Evolutionary conservation across 331 rosid species (phyloP).

Genomic region (Rosa hybrid): DNA sequence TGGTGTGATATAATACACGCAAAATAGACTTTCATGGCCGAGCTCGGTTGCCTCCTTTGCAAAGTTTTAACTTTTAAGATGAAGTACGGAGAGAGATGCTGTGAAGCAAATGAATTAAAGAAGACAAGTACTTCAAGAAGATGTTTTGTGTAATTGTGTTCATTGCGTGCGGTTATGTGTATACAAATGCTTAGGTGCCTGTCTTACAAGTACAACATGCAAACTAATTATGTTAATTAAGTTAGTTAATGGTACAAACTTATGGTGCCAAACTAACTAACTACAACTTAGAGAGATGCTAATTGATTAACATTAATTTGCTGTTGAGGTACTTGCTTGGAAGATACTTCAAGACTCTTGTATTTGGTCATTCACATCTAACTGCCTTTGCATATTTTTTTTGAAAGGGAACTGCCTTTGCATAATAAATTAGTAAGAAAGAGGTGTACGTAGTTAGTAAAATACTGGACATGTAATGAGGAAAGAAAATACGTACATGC

Average conservation of each 20-base stretch:
- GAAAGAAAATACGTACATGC: background rate
- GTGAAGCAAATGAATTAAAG: background rate
- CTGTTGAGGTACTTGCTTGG: background rate
- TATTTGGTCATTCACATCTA: background rate
- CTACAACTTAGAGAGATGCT: background rate
- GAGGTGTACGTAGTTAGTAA: background rate
- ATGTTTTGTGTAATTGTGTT: background rate
- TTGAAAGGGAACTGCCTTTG: too few relatives aligned
- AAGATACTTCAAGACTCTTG: background rate
- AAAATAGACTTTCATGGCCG: background rate
- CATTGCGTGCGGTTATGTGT: slow-evolving; percentile 4
- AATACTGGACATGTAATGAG: background rate
- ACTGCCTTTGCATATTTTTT: too few relatives aligned
- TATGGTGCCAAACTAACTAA: slow-evolving; percentile 1
- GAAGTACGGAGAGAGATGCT: background rate
- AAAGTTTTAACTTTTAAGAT: background rate
- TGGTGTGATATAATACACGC: background rate
- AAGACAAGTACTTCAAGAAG: background rate
- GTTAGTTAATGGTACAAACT: background rate
- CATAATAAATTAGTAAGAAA: background rate
- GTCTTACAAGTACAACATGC: background rate
- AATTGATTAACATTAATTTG: background rate
- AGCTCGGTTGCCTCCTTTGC: background rate
- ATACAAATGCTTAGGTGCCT: background rate
- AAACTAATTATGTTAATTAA: background rate